Evolutionary conservation across 192 early-diverging fungal species (phyloP).

Genomic region (Spizellomyces sp.): DNA sequence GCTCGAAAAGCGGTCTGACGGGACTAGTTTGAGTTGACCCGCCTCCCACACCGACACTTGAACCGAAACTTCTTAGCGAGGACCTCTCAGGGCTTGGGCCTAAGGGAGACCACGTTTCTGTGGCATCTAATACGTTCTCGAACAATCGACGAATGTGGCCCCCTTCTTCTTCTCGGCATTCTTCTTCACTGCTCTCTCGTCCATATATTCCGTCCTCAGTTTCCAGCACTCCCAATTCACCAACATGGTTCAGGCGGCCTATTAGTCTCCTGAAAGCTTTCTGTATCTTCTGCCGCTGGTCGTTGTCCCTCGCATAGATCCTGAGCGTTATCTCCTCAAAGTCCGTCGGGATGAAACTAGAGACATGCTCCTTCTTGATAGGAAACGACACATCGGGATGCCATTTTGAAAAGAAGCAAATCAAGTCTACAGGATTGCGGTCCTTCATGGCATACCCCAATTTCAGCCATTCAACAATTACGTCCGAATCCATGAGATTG

Average conservation of each 20-base stretch:
- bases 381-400: slow-evolving; percentile 54
- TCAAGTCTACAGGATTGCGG: slow-evolving; percentile 82
- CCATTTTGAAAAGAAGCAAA: slow-evolving; percentile 78
- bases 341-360: slow-evolving; percentile 65
- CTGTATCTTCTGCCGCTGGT: slow-evolving; percentile 39
- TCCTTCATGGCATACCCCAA: slow-evolving; percentile 87
- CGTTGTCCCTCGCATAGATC: slow-evolving; percentile 61
- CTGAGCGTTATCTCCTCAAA: slow-evolving; percentile 73
- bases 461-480: slow-evolving; percentile 70
- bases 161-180: slow-evolving; percentile 7
- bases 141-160: neutral
- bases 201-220: neutral
- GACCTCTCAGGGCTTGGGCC: neutral
- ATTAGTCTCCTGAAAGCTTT: slow-evolving; percentile 17
- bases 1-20: neutral
- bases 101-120: neutral
- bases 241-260: slow-evolving; percentile 11
- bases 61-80: neutral
- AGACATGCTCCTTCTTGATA: slow-evolving; percentile 72
- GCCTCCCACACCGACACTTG: neutral
- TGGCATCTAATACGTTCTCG: neutral
- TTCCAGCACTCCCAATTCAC: neutral
- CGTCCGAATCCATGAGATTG: slow-evolving; percentile 65
- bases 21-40: slow-evolving; percentile 6
- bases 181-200: neutral